phyloP scores from a whole-genome alignment of 257 asterid genomes.

The Echium plantagineum region DNA sequence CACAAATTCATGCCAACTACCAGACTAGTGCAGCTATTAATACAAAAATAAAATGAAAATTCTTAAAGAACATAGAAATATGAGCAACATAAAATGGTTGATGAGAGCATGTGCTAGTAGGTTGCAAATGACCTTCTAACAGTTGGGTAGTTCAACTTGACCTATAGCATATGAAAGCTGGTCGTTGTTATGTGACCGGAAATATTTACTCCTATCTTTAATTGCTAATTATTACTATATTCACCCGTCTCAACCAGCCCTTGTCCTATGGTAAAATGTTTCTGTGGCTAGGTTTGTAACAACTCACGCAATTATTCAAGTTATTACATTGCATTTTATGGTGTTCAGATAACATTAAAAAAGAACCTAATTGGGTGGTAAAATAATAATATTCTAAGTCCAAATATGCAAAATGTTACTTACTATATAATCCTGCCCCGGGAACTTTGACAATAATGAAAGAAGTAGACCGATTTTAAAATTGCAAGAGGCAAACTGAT shows the following conservation, averaged over 20 bases:
- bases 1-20: neutral
- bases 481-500: too few relatives aligned
- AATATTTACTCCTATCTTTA: neutral
- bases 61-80: neutral
- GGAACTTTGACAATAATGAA: too few relatives aligned
- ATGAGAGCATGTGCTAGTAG: constrained; percentile 55
- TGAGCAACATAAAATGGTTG: constrained; percentile 16
- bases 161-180: constrained; percentile 64
- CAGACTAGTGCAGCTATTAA: neutral
- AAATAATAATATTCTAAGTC: too few relatives aligned
- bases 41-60: neutral
- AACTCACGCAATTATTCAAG: neutral
- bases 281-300: neutral
- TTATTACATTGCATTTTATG: neutral
- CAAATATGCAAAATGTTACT: too few relatives aligned
- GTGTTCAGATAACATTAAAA: neutral
- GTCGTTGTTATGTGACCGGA: constrained; percentile 25
- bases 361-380: neutral
- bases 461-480: too few relatives aligned
- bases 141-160: constrained; percentile 57
- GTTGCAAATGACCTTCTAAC: constrained; percentile 25
- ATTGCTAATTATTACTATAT: neutral
- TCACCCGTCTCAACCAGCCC: neutral
- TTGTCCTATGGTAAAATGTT: neutral
- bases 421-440: too few relatives aligned